phyloP scores from a whole-genome alignment of 306 rosid genomes.

The Corylus heterophylla region DNA sequence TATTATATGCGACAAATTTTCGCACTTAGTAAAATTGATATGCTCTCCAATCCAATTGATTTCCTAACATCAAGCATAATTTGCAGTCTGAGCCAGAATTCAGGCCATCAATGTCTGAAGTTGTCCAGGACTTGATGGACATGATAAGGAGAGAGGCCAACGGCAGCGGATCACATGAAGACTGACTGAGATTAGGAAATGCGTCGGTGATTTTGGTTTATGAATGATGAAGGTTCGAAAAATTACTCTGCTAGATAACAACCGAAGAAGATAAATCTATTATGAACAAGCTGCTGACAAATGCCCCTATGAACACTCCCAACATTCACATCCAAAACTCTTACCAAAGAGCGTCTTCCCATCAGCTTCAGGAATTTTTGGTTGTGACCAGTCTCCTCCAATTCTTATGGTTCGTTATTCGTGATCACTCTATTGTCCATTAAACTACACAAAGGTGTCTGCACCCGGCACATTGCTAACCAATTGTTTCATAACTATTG shows the following conservation, averaged over 20 bases:
- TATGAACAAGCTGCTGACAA: constrained; percentile 23
- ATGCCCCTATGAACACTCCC: constrained; percentile 38
- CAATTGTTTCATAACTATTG: constrained; percentile 41
- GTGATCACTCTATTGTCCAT: constrained; percentile 30
- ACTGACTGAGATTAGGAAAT: constrained; percentile 36
- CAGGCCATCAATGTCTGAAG: constrained; percentile 93
- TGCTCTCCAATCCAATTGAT: constrained; percentile 2
- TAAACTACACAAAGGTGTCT: constrained; percentile 26
- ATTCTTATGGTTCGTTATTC: constrained; percentile 29
- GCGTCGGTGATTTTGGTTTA: constrained; percentile 18
- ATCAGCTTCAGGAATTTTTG: constrained; percentile 16
- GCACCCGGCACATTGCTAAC: constrained; percentile 38
- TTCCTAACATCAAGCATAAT: constrained; percentile 18
- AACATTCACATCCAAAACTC: constrained; percentile 22
- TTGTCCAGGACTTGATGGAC: constrained; percentile 75
- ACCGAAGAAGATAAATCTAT: constrained; percentile 20
- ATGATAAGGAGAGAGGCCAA: constrained; percentile 74
- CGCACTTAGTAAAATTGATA: not conserved
- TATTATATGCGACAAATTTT: not conserved
- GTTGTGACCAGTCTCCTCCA: constrained; percentile 19
- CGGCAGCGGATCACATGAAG: constrained; percentile 60
- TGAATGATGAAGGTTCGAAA: constrained; percentile 29
- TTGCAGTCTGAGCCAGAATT: constrained; percentile 88
- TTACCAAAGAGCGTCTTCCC: constrained; percentile 23
- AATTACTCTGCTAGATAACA: constrained; percentile 26